Base-by-base conservation (phyloP, 2,329 filamentous ascomycete species). In the Penicillium sclerotigenum region DNA sequence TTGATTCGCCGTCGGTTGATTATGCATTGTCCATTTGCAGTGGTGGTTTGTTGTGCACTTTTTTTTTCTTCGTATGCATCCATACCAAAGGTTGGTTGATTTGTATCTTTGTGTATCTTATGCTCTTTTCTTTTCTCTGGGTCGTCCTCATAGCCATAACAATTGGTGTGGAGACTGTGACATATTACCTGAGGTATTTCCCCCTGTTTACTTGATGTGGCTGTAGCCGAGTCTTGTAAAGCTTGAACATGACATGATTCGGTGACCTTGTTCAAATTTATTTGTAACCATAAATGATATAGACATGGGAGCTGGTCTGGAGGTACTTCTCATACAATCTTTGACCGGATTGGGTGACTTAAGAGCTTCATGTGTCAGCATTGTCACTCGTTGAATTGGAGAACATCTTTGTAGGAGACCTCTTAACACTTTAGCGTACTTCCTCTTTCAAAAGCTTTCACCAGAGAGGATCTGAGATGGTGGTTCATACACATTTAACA, bases 151-250 rank as follows among this genome's bases (percentile, higher is more conserved):
- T 59, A 57, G 58, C 59, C 47, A 56, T 53, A 59, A 59, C 53
- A 55, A 61, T 60, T 55, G 57, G 53, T 40, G 47, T 46, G 50
- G 59, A 53, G 54, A 47, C 43, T 65, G 58, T 65, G 59, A 61
- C 53, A 65, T 66, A 61, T 42, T 55, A 56, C 36, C 41, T 58
- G 6, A 16, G 14, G 7, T 33, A 14, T 52, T 43, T 22, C 28
- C 38, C 20, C 26, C 10, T 47, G 54, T 59, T 57, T 49, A 42
- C 54, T 28, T 59, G 56, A 56, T 61, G 52, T 61, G 52, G 59
- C 55, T 53, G 53, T 61, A 64, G 62, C 55, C 57, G 56, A 49
- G 33, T 56, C 51, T 53, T 57, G 51, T 14, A 31, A 20, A 43
- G 52, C 63, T 60, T 58, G 56, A 47, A 63, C 54, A 62, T 63